A percentile compares a stretch with the other conserved stretches of the same genome.
Evolutionary conservation across 2,329 filamentous ascomycete species (phyloP).

Genomic region (Aaosphaeria pasadenensis): DNA sequence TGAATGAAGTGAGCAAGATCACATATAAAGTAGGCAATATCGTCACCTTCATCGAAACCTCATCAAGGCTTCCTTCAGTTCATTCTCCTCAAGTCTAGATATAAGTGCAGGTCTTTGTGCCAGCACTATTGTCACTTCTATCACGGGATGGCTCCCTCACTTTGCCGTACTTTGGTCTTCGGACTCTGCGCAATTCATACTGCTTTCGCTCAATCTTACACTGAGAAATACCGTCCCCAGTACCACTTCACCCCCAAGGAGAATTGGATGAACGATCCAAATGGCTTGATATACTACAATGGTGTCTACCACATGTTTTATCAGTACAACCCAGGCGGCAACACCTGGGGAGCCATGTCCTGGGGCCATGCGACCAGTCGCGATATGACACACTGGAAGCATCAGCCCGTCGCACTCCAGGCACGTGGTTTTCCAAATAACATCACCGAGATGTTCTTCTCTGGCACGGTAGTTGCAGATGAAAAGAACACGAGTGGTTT

Average conservation of each 20-base stretch:
- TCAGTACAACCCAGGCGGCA: constrained; percentile 2
- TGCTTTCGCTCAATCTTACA: constrained; percentile 2
- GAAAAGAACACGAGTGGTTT: constrained; percentile 2
- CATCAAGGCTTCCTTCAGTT: constrained; percentile 1
- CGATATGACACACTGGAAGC: constrained; percentile 2
- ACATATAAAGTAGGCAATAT: constrained; percentile 2
- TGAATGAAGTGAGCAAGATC: constrained; percentile 1
- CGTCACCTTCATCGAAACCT: neutral
- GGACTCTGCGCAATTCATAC: constrained; percentile 2
- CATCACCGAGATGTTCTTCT: constrained; percentile 4
- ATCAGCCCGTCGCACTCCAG: constrained; percentile 1
- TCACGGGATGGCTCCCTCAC: constrained; percentile 1
- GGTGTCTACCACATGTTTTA: constrained; percentile 3
- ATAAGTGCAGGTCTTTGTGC: neutral
- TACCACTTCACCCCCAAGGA: constrained; percentile 3
- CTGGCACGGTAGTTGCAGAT: constrained; percentile 3
- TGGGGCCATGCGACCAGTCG: constrained; percentile 3
- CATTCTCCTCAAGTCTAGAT: neutral
- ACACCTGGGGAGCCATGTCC: constrained; percentile 3
- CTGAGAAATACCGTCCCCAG: constrained; percentile 1
- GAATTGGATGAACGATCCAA: constrained; percentile 5
- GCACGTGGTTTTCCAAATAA: constrained; percentile 2
- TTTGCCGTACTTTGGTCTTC: constrained; percentile 1
- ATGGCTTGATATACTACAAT: constrained; percentile 1
- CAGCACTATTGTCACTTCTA: neutral